These are phyloP conservation scores for Schoenoplectus tabernaemontani DNA, from an alignment of 202 grass and related monocot genomes.

Conservation along the genomic window DNA sequence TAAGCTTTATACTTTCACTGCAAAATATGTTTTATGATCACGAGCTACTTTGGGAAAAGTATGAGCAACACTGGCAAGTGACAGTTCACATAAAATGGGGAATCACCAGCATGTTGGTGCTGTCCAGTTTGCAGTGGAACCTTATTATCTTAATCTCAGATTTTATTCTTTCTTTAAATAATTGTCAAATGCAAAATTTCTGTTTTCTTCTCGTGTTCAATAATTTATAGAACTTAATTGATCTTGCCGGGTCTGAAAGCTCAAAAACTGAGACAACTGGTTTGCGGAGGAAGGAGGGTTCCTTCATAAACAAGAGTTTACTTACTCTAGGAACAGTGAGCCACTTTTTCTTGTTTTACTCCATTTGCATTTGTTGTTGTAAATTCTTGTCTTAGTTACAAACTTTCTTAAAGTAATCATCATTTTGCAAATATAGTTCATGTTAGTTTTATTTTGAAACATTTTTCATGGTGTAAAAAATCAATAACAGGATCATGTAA, in stretches of 20 bases:
- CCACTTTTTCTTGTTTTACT: conserved; percentile 23
- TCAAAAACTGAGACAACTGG: conserved; percentile 98
- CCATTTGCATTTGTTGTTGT: not conserved
- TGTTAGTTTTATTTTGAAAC: not conserved
- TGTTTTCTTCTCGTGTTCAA: conserved; percentile 17
- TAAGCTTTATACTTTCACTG: not conserved
- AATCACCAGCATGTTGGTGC: not conserved
- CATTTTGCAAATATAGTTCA: not conserved
- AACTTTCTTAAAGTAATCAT: not conserved
- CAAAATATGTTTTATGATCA: not conserved
- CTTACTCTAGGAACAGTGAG: conserved; percentile 96
- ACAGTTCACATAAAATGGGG: not conserved
- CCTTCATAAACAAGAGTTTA: conserved; percentile 98
- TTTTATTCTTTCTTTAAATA: conserved; percentile 26
- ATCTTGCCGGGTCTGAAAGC: conserved; percentile 96
- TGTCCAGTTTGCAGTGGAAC: not conserved
- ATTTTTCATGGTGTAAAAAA: not conserved
- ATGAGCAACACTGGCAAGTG: not conserved
- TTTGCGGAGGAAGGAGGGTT: conserved; percentile 91
- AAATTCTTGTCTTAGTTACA: conserved; percentile 4
- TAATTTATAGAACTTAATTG: conserved; percentile 85
- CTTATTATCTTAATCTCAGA: not conserved
- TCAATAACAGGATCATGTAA: not conserved
- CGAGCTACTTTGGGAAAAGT: not conserved
- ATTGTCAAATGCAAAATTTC: conserved; percentile 1